Evolutionary conservation across 345 rosid genomes (phyloP), one percentile per base, ranked within the genome.

Genomic region (Combretum micranthum): DNA sequence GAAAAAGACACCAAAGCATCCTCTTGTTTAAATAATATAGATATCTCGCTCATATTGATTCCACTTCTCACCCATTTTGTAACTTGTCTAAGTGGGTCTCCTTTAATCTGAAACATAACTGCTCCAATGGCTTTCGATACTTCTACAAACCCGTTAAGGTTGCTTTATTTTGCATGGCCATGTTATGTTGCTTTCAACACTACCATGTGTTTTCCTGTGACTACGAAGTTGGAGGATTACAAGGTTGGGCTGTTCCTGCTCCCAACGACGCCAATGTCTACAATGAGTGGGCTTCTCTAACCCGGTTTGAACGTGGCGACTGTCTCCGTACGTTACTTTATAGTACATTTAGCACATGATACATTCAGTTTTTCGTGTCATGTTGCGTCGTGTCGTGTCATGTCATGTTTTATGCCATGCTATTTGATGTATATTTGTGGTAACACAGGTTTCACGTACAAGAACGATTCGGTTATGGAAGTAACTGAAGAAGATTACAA

Each of bases 281-380:
- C 80, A 79, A 79, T 18, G 75, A 72, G 44, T 82, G 87, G 86
- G 87, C 84, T 8, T 82, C 87, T 0, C 73, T 74, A 55, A 79
- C 79, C 63, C 72, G 82, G n/a, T 79, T 82, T 69, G 80, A 54
- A 61, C 67, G 68, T 14, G 80, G 77, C 0, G 87, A 82, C 51
- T 42, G 72, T 20, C 47, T 77, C 50, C 65, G 87, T 82, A 76
- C 68, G 80, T 66, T 57, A n/a, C n/a, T n/a, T n/a, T n/a, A n/a
- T n/a, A n/a, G n/a, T n/a, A n/a, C n/a, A n/a, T n/a, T n/a, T n/a
- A n/a, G n/a, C n/a, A n/a, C n/a, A n/a, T n/a, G n/a, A n/a, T n/a
- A n/a, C n/a, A n/a, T n/a, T n/a, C n/a, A n/a, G n/a, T n/a, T n/a
- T n/a, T n/a, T n/a, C n/a, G n/a, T n/a, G n/a, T n/a, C n/a, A n/a